Percentiles rank a stretch among this genome's conserved stretches.
These are phyloP conservation scores for Neonectria neomacrospora DNA, from an alignment of 2,329 filamentous ascomycete species.

Conservation along the genomic window DNA sequence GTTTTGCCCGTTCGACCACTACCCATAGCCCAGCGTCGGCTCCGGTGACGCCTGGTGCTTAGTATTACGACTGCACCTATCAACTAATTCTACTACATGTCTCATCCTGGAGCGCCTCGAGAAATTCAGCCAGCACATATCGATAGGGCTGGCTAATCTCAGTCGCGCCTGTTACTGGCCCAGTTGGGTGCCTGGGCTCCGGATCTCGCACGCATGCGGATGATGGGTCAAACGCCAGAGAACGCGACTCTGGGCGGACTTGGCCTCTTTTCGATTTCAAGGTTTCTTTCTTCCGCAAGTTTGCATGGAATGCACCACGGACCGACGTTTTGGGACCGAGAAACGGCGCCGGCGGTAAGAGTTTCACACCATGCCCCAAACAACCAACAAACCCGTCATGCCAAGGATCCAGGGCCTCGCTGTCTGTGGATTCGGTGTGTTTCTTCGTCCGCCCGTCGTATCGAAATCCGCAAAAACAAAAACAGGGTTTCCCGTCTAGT, in stretches of 20 bases:
- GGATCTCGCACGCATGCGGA: neutral
- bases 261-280: neutral
- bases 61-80: neutral
- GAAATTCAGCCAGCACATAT: neutral
- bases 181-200: neutral
- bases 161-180: neutral
- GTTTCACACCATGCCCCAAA: constrained; percentile 11
- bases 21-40: neutral
- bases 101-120: neutral
- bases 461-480: neutral
- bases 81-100: neutral
- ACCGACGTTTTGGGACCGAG: neutral
- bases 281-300: neutral
- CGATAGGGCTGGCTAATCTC: neutral
- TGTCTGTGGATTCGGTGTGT: constrained; percentile 8
- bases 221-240: neutral
- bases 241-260: neutral
- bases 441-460: constrained; percentile 7
- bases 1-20: neutral
- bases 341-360: neutral
- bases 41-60: neutral
- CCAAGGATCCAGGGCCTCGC: constrained; percentile 4
- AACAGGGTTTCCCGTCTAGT: neutral
- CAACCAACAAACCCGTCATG: constrained; percentile 6
- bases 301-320: neutral